phyloP scores from a whole-genome alignment of 2,329 filamentous ascomycete genomes.

The Botrytis aclada region DNA sequence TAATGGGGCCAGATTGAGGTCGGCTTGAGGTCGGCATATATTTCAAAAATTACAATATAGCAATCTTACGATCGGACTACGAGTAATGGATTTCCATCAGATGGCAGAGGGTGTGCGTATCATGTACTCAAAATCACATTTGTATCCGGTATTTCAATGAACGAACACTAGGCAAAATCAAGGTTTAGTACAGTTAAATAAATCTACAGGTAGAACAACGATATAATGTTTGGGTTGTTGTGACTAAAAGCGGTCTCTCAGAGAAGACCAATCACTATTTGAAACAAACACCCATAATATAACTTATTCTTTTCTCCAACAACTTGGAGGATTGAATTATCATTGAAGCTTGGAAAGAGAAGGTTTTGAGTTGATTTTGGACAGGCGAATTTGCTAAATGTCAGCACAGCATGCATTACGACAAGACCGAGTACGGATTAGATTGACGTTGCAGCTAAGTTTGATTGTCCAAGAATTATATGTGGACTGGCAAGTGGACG shows the following conservation, averaged over 20 bases:
- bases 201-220: background rate
- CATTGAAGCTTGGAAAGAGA: background rate
- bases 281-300: background rate
- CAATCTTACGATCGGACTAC: background rate
- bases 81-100: background rate
- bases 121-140: background rate
- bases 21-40: background rate
- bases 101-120: background rate
- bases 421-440: background rate
- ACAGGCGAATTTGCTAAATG: background rate
- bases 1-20: background rate
- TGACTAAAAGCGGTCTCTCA: background rate
- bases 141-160: background rate
- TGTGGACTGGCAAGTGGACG: background rate
- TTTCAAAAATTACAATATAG: background rate
- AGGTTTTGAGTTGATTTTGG: background rate
- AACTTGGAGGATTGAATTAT: background rate
- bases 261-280: background rate
- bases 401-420: background rate
- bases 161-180: background rate
- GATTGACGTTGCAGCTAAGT: background rate
- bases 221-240: background rate
- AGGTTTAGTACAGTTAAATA: background rate
- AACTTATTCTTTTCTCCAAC: background rate
- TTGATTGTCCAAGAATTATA: background rate